Percentiles rank a stretch among this genome's conserved stretches.
Conservation (phyloP, 2,329 filamentous ascomycete genomes). For the Claviceps purpurea region DNA sequence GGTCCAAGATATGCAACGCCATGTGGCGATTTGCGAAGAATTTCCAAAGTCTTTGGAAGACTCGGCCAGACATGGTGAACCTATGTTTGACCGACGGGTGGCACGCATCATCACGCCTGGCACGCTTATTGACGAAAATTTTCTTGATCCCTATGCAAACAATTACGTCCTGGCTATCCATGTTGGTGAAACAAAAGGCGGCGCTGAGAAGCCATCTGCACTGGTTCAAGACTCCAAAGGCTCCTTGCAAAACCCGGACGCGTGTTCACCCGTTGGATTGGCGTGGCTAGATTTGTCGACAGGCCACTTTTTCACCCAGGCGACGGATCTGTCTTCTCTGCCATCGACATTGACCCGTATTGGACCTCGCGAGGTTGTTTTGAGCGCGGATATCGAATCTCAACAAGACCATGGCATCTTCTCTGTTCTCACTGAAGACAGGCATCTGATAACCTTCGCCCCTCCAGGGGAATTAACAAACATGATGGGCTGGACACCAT, state of each 20-base stretch:
- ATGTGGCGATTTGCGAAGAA: constrained; percentile 91
- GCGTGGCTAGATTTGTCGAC: constrained; percentile 95
- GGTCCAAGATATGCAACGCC: constrained; percentile 78
- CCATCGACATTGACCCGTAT: constrained; percentile 75
- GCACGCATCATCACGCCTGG: constrained; percentile 84
- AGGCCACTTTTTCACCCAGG: constrained; percentile 82
- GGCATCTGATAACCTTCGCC: constrained; percentile 63
- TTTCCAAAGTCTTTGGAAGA: constrained; percentile 61
- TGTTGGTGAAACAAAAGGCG: constrained; percentile 17
- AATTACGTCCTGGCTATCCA: constrained; percentile 84
- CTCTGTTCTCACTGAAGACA: constrained; percentile 58
- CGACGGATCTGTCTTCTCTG: constrained; percentile 54
- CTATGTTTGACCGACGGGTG: constrained; percentile 75
- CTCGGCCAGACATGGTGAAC: constrained; percentile 60
- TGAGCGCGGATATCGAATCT: constrained; percentile 50
- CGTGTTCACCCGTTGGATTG: constrained; percentile 46
- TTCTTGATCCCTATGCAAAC: constrained; percentile 86
- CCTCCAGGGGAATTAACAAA: constrained; percentile 29
- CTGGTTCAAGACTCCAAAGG: not conserved
- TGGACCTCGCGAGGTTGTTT: constrained; percentile 69
- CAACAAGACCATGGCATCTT: constrained; percentile 49
- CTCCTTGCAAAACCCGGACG: constrained; percentile 5
- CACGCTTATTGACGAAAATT: constrained; percentile 93
- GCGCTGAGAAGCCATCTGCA: not conserved
- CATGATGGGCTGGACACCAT: constrained; percentile 54